Evolutionary conservation across 352 stramenopile species (phyloP), one percentile per base, ranked within the genome.

Genomic region (Blastocystis sp.): DNA sequence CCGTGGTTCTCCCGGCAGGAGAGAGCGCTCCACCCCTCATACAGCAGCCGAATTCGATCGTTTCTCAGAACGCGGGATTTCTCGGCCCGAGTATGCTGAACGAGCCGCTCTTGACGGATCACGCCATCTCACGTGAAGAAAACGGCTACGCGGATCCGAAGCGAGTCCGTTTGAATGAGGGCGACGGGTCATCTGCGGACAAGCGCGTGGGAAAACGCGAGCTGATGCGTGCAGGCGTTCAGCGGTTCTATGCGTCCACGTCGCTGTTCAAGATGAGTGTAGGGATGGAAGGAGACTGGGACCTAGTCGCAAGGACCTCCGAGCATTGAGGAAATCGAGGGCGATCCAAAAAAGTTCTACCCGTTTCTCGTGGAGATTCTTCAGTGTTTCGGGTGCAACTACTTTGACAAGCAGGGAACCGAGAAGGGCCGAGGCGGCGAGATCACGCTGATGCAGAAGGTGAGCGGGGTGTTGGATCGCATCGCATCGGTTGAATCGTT

Each of bases 371-470:
- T 78, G 24, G 65, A 78, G 48, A 78, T 78, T 59, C 65, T 78
- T 0, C 65, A 78, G 9, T 78, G 65, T 38, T 78, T 78, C 27
- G 65, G 65, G 14, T 61, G 65, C 36, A 78, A 78, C 42, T 78
- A 78, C 44, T 78, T 78, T 38, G 65, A 78, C 40, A 78, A 78
- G 36, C 65, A 78, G 24, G 65, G 65, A 57, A 78, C 65, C 1
- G 65, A 78, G 42, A 54, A 59, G 49, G 65, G 65, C 29, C 65
- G 65, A n/a, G 65, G 65, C 0, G 65, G 65, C 27, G 65, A 46
- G 11, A 78, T 78, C 1, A 61, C 65, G 9, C 21, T 56, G 6
- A 34, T 34, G 4, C 65, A 78, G 42, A 46, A 51, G 8, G 65
- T 78, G 42, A 78, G 21, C 32, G 65, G 65, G 4, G 49, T 78